Evolutionary conservation across 2,329 filamentous ascomycete genomes (phyloP), one percentile per base, ranked within the genome.

Genomic region (Talaromyces amestolkiae): DNA sequence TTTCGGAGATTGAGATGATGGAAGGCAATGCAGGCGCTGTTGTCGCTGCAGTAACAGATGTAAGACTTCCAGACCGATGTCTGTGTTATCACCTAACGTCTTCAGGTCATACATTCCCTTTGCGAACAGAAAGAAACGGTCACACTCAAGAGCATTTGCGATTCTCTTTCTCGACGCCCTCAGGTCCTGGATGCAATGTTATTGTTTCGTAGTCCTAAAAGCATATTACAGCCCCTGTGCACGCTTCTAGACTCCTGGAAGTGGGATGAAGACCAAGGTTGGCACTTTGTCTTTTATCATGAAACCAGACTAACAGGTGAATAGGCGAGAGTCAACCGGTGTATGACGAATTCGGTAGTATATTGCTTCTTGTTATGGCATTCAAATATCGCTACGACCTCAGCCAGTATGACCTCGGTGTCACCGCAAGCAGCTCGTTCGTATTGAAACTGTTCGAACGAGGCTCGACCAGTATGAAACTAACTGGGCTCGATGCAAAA

Each of bases 11-110:
- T 27, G 92, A 97, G 65, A 90, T 89, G 60, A 93, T 95, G 85
- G 92, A 96, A 72, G 94, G 94, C 1, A 97, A 97, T 75, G 92
- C 92, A 2, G 92, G 91, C 2, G 92, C 92, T 2, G 91, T 96
- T 19, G 91, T 90, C 60, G 88, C 89, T 67, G 93, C 93, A 2
- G 82, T 93, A 53, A 86, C 88, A 45, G 90, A 92, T 80, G 89
- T 89, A 75, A 70, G 82, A 31, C 15, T 54, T 19, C n/a, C 27
- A 24, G 51, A 24, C 24, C 33, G 31, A 13, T 51, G 7, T 59
- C 13, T 6, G 37, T 37, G 49, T 27, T 31, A 24, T 3, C 56
- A 64, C 39, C 64, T 70, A 49, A 71, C 58, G 8, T 53, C 17
- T 10, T 3, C 15, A 81, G 78, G 75, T 86, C 43, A 83, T 87